Evolutionary conservation across 176 grass and related monocot genomes (phyloP).

Genomic region (Carex cristatella): DNA sequence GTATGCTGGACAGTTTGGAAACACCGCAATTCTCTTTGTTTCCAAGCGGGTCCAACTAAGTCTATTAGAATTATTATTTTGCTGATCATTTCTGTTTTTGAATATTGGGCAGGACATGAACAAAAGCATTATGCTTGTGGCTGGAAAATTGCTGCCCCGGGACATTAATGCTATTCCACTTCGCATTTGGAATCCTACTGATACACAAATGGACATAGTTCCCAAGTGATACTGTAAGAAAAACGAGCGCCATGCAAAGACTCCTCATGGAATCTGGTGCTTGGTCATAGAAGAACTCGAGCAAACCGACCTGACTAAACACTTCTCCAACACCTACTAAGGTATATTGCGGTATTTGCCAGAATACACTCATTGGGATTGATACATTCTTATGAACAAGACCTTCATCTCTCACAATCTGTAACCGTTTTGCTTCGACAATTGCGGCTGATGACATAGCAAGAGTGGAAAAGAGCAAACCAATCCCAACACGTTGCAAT

Average conservation of each 20-base stretch:
- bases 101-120: too few relatives aligned
- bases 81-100: too few relatives aligned
- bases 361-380: conserved; percentile 74
- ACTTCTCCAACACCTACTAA: conserved; percentile 73
- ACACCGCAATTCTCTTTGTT: too few relatives aligned
- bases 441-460: conserved; percentile 50
- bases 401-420: conserved; percentile 44
- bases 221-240: conserved; percentile 63
- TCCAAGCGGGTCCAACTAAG: too few relatives aligned
- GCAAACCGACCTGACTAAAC: conserved; percentile 64
- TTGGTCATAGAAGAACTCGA: conserved; percentile 84
- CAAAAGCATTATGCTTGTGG: too few relatives aligned
- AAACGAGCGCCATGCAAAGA: conserved; percentile 56
- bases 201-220: conserved; percentile 40
- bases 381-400: conserved; percentile 42
- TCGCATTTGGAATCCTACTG: too few relatives aligned
- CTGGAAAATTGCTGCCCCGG: too few relatives aligned
- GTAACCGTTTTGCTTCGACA: conserved; percentile 64
- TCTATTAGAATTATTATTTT: too few relatives aligned
- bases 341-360: conserved; percentile 77
- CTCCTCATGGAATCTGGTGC: conserved; percentile 84
- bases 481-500: conserved; percentile 64
- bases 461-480: conserved; percentile 54
- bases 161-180: too few relatives aligned
- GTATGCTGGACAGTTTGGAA: too few relatives aligned